These are phyloP conservation scores for Eustoma russellianum DNA, from an alignment of 257 asterid species.

Conservation along the genomic window DNA sequence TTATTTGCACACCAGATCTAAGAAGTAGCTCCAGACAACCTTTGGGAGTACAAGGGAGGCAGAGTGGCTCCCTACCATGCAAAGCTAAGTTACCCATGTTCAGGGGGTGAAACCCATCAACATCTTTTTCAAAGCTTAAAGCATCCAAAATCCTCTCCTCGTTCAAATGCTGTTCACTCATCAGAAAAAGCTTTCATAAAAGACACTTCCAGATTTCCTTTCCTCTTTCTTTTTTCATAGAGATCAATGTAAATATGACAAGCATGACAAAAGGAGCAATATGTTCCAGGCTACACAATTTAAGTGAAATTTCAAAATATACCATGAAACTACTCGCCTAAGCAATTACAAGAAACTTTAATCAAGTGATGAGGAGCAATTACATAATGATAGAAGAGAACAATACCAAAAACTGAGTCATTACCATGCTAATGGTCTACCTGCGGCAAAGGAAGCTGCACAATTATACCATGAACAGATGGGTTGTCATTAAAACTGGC, in stretches of 20 bases:
- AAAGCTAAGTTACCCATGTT: constrained; percentile 21
- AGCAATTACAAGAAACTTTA: no score
- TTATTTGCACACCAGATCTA: constrained; percentile 15
- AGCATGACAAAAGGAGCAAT: no score
- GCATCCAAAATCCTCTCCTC: constrained; percentile 16
- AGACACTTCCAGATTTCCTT: no score
- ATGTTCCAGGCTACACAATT: no score
- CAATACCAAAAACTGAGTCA: no score
- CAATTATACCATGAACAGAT: constrained; percentile 68
- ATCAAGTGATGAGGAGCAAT: no score
- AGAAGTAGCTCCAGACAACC: constrained; percentile 23
- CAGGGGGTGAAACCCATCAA: constrained; percentile 23
- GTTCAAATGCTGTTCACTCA: constrained; percentile 17
- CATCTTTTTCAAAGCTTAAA: constrained; percentile 19
- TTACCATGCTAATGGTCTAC: constrained; percentile 19
- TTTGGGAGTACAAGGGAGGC: constrained; percentile 23
- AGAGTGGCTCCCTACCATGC: constrained; percentile 19
- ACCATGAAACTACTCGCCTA: no score
- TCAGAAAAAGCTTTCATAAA: no score
- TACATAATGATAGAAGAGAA: no score
- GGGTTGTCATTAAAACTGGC: constrained; percentile 50
- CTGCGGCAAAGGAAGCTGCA: constrained; percentile 95
- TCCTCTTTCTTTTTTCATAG: no score
- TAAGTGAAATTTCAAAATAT: no score
- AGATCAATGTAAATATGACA: no score